Base-by-base conservation (phyloP, 441 rosid genomes). In the Metrosideros polymorpha region DNA sequence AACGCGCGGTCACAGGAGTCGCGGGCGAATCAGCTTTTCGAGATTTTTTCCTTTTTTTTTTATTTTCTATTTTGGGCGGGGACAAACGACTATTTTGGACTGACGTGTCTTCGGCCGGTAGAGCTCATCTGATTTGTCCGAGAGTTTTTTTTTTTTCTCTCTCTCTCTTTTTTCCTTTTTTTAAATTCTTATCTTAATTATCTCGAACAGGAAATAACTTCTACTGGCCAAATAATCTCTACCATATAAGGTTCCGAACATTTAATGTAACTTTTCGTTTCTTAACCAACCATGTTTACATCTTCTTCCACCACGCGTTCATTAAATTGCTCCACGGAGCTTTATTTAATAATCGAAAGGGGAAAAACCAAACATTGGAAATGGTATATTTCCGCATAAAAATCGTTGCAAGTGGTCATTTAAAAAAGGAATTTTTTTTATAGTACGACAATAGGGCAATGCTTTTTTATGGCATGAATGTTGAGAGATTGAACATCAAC, bases 1-100 rank as follows among this genome's bases (percentile, higher is more conserved):
- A 39, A 42, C 82, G 39, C 32, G 18, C 50, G 77, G 84, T 89
- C 90, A 32, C 87, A 57, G 55, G 83, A 83, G 76, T 87, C 85
- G 86, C 88, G 84, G 85, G 53, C 52, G 54, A 55, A 49, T 82
- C 84, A 17, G 39, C 35, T 82, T 82, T 24, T 27, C 47, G n/a
- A 71, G 45, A 10, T 35, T 71, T 71, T 5, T 13, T 30, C 8
- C 4, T 6, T 9, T 0, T 0, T 1, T 9, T 1, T 18, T 35
- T 1, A 2, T 32, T 32, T 32, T 5, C 79, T 66, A 66, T 3
- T 66, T 66, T 22, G n/a, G 4, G 27, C 0, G 27, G 79, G 79
- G 79, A 71, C 79, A 71, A 19, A 12, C 47, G 79, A 3, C 47
- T 35, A 3, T 39, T 19, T 66, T 66, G 15, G 79, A 66, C 47